Base-by-base conservation (phyloP, 257 asterid species). In the Plectranthus barbatus region DNA sequence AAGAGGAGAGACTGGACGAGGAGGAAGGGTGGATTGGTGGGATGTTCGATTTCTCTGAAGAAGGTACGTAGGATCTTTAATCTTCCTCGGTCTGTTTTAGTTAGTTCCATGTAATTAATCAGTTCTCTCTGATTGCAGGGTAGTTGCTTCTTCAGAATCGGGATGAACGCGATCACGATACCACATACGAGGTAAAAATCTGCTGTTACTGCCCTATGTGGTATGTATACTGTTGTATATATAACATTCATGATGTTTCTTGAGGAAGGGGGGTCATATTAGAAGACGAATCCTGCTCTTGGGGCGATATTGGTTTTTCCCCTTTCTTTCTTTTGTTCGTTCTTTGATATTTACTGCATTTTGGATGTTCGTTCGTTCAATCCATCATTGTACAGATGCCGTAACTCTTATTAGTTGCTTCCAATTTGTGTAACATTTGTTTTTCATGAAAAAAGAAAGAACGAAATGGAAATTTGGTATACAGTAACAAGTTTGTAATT, bases 1-100 rank as follows among this genome's bases (percentile, higher is more conserved):
- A 67, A 48, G 80, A 76, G 65, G 84, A 74, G 54, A 79, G 76
- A 58, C 12, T 48, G 60, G 66, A 33, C 1, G 83, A 81, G 47
- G 83, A 81, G 61, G 84, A 73, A 72, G 88, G 84, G 4, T 82
- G 88, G 88, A 74, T 73, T 19, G 86, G 86, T 70, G 89, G 82
- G 46, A 76, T 83, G 84, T 83, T 83, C 40, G 86, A 83, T 77
- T 83, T 83, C 72, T 82, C 88, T 6, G 89, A 83, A 71, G 77
- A 83, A 73, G 89, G 86, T 83, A 68, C 7, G n/a, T n/a, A n/a
- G 47, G 29, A 13, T 47, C 17, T 21, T 21, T 9, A 41, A 66
- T n/a, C 48, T 24, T 23, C n/a, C 23, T 44, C 7, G 48, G 19
- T 31, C 29, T 54, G 57, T 36, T 7, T 66, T 39, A 31, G 37